A percentile compares a stretch with the other conserved stretches of the same genome.
These are phyloP conservation scores for Rhodamnia rubescens DNA, from an alignment of 345 rosid genomes.

Conservation along the genomic window DNA sequence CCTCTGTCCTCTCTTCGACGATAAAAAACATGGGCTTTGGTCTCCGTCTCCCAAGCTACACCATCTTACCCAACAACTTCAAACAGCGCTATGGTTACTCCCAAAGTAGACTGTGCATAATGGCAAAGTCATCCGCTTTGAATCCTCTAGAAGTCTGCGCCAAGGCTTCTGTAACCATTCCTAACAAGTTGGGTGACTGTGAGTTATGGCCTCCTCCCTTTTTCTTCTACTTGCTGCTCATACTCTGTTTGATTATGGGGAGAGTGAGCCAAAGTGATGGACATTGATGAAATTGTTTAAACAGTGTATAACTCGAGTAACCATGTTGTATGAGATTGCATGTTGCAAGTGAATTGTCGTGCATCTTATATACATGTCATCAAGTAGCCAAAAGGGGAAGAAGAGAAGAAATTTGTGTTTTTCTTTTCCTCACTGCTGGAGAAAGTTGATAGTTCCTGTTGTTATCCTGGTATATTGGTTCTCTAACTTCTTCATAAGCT, in stretches of 20 bases:
- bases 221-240: not conserved
- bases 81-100: not conserved
- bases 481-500: not conserved
- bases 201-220: constrained; percentile 10
- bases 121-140: constrained; percentile 30
- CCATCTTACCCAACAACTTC: not conserved
- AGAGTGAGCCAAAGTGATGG: not conserved
- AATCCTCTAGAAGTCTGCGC: constrained; percentile 68
- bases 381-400: not conserved
- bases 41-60: constrained; percentile 9
- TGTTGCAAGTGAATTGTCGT: not conserved
- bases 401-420: not conserved
- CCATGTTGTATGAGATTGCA: not conserved
- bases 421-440: not conserved
- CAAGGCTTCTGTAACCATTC: constrained; percentile 70
- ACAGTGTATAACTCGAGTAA: not conserved
- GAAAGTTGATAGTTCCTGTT: not conserved
- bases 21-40: constrained; percentile 21
- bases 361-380: not conserved
- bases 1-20: constrained; percentile 34
- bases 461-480: not conserved
- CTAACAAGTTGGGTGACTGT: constrained; percentile 86
- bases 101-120: constrained; percentile 10
- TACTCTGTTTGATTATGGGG: not conserved
- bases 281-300: not conserved